These are phyloP conservation scores for Blumeriella jaapii DNA, from an alignment of 2,329 filamentous ascomycete genomes.

Conservation along the genomic window DNA sequence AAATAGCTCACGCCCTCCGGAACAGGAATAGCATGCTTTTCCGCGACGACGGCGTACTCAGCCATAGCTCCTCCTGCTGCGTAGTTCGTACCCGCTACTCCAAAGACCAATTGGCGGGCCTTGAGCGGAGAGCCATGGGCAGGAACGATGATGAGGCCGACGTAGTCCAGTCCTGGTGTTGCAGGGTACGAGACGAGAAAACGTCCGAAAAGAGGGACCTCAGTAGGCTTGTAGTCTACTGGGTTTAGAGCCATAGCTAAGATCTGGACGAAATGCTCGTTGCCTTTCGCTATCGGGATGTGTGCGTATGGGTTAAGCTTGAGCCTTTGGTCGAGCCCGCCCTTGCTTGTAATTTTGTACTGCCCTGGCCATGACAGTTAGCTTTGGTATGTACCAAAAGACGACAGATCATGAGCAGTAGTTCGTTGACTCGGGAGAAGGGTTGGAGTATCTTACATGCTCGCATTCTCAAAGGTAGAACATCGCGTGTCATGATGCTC, in stretches of 20 bases:
- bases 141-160: conserved; percentile 12
- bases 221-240: conserved; percentile 50
- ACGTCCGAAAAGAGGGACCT: conserved; percentile 33
- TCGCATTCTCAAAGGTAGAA: too few relatives aligned
- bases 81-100: conserved; percentile 16
- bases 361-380: too few relatives aligned
- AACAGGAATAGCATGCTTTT: conserved; percentile 1
- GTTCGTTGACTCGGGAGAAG: too few relatives aligned
- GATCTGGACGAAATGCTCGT: conserved; percentile 13
- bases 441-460: too few relatives aligned
- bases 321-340: conserved; percentile 12
- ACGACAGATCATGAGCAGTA: too few relatives aligned
- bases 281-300: conserved; percentile 7
- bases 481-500: too few relatives aligned
- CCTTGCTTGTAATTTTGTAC: conserved; percentile 7
- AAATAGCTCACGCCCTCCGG: conserved; percentile 14
- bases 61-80: conserved; percentile 9
- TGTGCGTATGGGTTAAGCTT: conserved; percentile 8
- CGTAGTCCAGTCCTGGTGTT: conserved; percentile 29
- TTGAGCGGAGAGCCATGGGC: conserved; percentile 8
- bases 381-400: too few relatives aligned
- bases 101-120: conserved; percentile 28
- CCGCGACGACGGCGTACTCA: conserved; percentile 8
- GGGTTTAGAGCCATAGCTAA: conserved; percentile 15
- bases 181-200: conserved; percentile 32